A percentile compares a stretch with the other conserved stretches of the same genome.
phyloP scores from a whole-genome alignment of 192 early-diverging fungal genomes.

The Mortierella claussenii region DNA sequence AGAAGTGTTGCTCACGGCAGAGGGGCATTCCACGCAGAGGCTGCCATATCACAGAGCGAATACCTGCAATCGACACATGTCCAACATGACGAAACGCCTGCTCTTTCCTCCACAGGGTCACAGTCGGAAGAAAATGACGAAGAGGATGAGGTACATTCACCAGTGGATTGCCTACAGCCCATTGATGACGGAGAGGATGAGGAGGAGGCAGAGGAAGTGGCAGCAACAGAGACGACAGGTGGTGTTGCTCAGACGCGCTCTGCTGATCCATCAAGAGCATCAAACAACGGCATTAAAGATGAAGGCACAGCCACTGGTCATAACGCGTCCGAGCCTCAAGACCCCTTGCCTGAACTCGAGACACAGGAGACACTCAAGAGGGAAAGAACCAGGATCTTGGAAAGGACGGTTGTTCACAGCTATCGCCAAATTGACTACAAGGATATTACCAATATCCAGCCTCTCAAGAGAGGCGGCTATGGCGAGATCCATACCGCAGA shows the following conservation, averaged over 20 bases:
- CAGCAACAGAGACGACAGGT: no score
- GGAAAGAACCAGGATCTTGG: conserved; percentile 36
- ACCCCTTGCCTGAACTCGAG: conserved; percentile 30
- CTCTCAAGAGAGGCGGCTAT: conserved; percentile 38
- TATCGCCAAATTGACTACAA: conserved; percentile 32
- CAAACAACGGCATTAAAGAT: no score
- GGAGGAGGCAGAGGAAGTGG: no score
- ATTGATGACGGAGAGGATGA: conserved; percentile 1
- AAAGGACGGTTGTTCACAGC: conserved; percentile 25
- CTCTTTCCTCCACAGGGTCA: conserved; percentile 30
- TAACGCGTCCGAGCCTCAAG: no score
- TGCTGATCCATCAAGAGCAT: no score
- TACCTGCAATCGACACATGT: conserved; percentile 17
- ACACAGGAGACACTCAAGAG: conserved; percentile 42
- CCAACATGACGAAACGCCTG: conserved; percentile 29
- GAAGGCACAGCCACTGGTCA: no score
- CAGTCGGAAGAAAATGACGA: conserved; percentile 30
- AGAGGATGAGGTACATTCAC: conserved; percentile 23
- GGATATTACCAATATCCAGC: conserved; percentile 39
- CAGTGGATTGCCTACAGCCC: conserved; percentile 8
- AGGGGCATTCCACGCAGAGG: conserved; percentile 12
- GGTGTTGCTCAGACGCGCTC: no score
- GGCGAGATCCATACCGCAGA: conserved; percentile 49
- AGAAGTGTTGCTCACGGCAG: no score
- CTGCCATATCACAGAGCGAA: conserved; percentile 14